Conservation (phyloP, 1,284 basidiomycete genomes). For the Stereum hirsutum region DNA sequence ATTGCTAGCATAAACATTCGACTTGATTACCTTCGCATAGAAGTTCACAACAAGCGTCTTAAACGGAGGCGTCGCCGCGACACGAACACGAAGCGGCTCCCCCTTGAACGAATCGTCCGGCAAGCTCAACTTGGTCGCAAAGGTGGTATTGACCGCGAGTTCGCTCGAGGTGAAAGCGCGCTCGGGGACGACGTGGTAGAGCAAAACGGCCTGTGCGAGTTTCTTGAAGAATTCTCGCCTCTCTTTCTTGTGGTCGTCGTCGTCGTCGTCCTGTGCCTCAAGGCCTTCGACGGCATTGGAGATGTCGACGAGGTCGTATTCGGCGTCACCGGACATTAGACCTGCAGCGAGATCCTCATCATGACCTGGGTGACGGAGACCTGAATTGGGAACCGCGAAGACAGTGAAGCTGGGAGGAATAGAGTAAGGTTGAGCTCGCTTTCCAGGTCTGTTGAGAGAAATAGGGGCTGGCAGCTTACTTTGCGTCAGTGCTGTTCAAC, state of each 20-base stretch:
- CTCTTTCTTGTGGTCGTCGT: neutral
- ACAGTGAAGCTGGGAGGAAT: no score
- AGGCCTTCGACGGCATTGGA: neutral
- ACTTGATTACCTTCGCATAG: neutral
- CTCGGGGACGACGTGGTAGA: neutral
- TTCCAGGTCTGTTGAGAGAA: no score
- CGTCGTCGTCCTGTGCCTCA: neutral
- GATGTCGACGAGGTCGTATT: no score
- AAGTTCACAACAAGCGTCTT: neutral
- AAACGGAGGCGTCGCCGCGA: neutral
- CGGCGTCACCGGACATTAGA: no score
- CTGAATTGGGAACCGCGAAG: no score
- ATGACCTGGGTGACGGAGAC: no score
- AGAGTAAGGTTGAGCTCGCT: no score
- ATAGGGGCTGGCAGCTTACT: no score
- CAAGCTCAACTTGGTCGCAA: neutral
- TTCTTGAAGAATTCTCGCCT: neutral
- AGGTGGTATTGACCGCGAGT: neutral
- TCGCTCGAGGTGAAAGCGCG: neutral
- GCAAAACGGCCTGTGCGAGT: neutral
- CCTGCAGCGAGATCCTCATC: no score
- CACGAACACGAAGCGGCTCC: neutral
- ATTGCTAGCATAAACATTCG: neutral
- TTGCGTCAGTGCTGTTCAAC: no score
- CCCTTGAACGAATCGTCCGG: neutral